Base-by-base conservation (phyloP, 345 rosid genomes). In the Erucastrum elatum region DNA sequence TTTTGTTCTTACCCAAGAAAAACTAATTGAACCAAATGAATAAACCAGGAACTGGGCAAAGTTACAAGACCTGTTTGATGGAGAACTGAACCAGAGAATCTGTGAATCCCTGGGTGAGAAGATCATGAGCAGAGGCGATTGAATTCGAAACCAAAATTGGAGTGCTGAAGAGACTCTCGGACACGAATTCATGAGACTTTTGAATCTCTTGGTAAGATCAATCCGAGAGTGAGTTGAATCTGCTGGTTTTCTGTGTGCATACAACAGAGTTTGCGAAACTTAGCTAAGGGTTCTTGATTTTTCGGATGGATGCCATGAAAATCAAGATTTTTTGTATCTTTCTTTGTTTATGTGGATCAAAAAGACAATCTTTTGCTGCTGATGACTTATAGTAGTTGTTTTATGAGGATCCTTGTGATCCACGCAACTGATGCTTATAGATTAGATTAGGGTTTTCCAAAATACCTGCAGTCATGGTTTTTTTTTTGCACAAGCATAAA, bases 401-500 rank as follows among this genome's bases (percentile, higher is more conserved):
- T 44, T 12, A 44, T 12, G 53, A 12, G 6, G 53, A 44, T 11
- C 53, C 53, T 44, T 44, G 53, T 44, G 53, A 1, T 44, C 53
- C 53, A 44, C 6, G 9, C 10, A 58, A 4, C 15, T 66, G 56
- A 65, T 66, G 73, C 29, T 13, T 53, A 4, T 44, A 12, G 1
- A 30, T 0, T 44, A 62, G 80, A 53, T 4, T 49, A 68, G 10
- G 30, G n/a, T 55, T 60, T 61, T 37, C 46, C 13, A 67, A 75
- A 59, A 34, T 44, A 30, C 6, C n/a, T 74, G 12, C 56, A 41
- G 0, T 37, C n/a, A 55, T 7, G 64, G 29, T 10, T 51, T 72
- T 71, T 72, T 71, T n/a, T 56, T 12, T 71, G 73, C 34, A 16
- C 44, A 53, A 62, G 21, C 21, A 10, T 70, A 10, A 35, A 76